Evolutionary conservation across 2,329 filamentous ascomycete species (phyloP).

Genomic region (Fusarium sp.): DNA sequence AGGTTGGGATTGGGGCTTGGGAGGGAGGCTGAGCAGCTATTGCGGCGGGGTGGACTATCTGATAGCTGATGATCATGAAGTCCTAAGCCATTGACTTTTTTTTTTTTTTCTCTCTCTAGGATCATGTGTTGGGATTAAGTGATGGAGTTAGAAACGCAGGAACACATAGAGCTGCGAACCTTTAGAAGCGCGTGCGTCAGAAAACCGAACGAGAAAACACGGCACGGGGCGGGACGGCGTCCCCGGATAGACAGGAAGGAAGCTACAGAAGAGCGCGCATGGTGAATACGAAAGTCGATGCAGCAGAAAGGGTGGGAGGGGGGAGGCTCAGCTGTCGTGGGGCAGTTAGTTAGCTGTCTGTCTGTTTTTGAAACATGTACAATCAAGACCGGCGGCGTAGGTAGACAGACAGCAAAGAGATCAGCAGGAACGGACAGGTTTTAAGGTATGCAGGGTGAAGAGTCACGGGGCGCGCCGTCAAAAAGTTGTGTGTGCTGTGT

Average conservation of each 20-base stretch:
- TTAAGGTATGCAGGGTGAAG: not conserved
- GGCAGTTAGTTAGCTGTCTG: not conserved
- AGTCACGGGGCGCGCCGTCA: not conserved
- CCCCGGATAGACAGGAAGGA: not conserved
- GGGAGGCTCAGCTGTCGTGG: conserved; percentile 19
- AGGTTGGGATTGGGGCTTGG: not conserved
- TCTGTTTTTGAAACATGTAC: conserved; percentile 12
- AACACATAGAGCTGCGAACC: not conserved
- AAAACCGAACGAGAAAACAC: not conserved
- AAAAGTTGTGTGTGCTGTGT: not conserved
- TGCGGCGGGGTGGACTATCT: not conserved
- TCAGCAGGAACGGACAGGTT: not conserved
- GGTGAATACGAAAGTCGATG: conserved; percentile 32
- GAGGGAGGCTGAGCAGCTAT: not conserved
- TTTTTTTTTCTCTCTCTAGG: not conserved
- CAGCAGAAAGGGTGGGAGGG: conserved; percentile 31
- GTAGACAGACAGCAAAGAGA: not conserved
- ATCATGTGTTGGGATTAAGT: not conserved
- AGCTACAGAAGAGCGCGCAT: conserved; percentile 9
- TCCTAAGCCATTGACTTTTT: not conserved
- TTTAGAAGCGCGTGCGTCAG: not conserved
- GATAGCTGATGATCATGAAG: conserved; percentile 1
- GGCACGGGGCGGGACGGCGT: not conserved
- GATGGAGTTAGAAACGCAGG: not conserved
- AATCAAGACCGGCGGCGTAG: not conserved